Evolutionary conservation across 495 filamentous ascomycete genomes (phyloP), one percentile per base, ranked within the genome.

Genomic region (Daldinia loculata): DNA sequence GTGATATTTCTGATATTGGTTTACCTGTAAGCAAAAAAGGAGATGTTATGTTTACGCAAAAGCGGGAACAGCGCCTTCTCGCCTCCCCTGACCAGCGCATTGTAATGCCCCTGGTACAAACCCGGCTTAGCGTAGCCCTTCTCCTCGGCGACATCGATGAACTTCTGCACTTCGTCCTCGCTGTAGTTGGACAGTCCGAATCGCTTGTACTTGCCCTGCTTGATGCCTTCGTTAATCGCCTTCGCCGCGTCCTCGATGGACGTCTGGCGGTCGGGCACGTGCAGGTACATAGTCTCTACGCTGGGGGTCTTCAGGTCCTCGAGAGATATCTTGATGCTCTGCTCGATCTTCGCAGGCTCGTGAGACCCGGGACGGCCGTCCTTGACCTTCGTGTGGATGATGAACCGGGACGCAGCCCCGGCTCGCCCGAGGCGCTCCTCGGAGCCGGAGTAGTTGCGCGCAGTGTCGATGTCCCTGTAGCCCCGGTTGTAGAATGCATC

Each of bases 71-170:
- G 71, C 27, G 81, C 77, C 12, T 69, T 67, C 56, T 87, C 86
- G n/a, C 67, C 74, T 15, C 69, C 62, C 26, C 85, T 77, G 4
- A 72, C 74, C 38, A 85, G 61, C 6, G 78, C 69, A 48, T 82
- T 82, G 65, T 87, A 87, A 14, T 84, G 76, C 0, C 84, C 82
- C 67, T 88, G 84, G 60, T 84, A 87, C 19, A 84, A 78, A 6
- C 69, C 79, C 0, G 85, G 85, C 56, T 80, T 79, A 38, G 84
- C 66, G 66, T 76, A 84, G 6, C 76, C 77, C 6, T 83, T 76
- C 24, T 72, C 71, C 26, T 82, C 78, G 68, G 80, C 83, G 52
- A 84, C 79, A 34, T 75, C 59, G 45, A 83, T 63, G 7, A 84
- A 73, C 52, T 82, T 74, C 62, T 80, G 76, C 4, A 86, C 81